Conservation (phyloP, 257 asterid species). For the Scutellaria barbata region DNA sequence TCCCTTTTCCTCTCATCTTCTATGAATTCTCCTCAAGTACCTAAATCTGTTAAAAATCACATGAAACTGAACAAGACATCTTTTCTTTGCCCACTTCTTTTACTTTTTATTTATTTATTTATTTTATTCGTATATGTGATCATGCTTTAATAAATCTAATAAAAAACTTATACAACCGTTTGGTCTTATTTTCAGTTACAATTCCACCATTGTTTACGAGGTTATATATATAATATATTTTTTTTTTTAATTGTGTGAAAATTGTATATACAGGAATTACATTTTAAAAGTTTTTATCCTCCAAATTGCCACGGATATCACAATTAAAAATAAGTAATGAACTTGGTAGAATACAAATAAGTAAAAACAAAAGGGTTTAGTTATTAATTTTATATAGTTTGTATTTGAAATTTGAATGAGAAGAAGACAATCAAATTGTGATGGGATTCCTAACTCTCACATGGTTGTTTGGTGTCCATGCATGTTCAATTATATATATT, state of each 20-base stretch:
- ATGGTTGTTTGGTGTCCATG: constrained; percentile 20
- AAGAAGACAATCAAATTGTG: constrained; percentile 16
- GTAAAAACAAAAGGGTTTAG: too few relatives aligned
- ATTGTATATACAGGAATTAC: too few relatives aligned
- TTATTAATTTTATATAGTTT: background rate
- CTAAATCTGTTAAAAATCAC: too few relatives aligned
- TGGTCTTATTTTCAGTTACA: too few relatives aligned
- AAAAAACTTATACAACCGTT: too few relatives aligned
- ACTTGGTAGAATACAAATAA: background rate
- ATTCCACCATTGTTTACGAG: too few relatives aligned
- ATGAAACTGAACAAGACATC: background rate
- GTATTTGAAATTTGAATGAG: constrained; percentile 31
- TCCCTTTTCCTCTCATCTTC: constrained; percentile 39
- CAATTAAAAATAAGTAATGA: too few relatives aligned
- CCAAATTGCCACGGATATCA: too few relatives aligned
- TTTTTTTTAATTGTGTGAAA: too few relatives aligned
- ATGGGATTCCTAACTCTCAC: background rate
- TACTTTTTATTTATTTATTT: background rate
- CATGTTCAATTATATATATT: background rate
- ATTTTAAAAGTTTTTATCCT: too few relatives aligned
- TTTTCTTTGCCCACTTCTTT: constrained; percentile 6
- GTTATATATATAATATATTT: too few relatives aligned
- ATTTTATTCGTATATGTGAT: background rate
- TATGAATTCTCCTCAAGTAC: too few relatives aligned
- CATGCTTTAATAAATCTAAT: background rate